A percentile compares a stretch with the other conserved stretches of the same genome.
These are phyloP conservation scores for Acorus gramineus DNA, from an alignment of 106 monocot genomes.

Conservation along the genomic window DNA sequence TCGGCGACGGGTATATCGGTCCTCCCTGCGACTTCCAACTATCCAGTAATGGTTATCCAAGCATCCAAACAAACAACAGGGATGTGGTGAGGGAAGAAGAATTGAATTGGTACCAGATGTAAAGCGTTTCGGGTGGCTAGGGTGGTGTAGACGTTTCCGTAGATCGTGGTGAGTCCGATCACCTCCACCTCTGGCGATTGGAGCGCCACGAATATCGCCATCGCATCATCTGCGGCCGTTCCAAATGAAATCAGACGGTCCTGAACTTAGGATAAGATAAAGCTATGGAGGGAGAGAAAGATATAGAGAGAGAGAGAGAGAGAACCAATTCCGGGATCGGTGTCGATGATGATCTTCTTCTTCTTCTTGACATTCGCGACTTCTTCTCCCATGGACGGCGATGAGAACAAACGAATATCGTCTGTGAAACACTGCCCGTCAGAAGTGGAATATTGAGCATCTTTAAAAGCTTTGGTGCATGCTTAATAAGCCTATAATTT, in stretches of 20 bases:
- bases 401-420: too few relatives aligned
- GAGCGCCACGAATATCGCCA: conserved; percentile 92
- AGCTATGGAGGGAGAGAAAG: neutral
- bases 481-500: too few relatives aligned
- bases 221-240: conserved; percentile 67
- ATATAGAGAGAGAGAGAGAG: neutral
- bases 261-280: neutral
- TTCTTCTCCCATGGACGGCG: conserved; percentile 36
- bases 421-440: too few relatives aligned
- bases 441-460: too few relatives aligned
- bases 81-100: neutral
- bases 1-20: conserved; percentile 88
- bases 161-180: conserved; percentile 81
- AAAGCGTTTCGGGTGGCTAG: conserved; percentile 92
- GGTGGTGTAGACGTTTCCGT: conserved; percentile 82
- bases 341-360: conserved; percentile 96
- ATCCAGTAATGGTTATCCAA: conserved; percentile 1
- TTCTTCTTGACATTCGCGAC: conserved; percentile 9
- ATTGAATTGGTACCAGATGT: conserved; percentile 46
- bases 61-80: neutral
- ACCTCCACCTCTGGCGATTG: conserved; percentile 88
- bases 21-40: conserved; percentile 91
- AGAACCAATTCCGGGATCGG: conserved; percentile 86
- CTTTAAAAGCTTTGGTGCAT: too few relatives aligned
- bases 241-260: neutral